A percentile compares a stretch with the other conserved stretches of the same genome.
phyloP scores from a whole-genome alignment of 2,329 filamentous ascomycete genomes.

The Calonectria crousiana region DNA sequence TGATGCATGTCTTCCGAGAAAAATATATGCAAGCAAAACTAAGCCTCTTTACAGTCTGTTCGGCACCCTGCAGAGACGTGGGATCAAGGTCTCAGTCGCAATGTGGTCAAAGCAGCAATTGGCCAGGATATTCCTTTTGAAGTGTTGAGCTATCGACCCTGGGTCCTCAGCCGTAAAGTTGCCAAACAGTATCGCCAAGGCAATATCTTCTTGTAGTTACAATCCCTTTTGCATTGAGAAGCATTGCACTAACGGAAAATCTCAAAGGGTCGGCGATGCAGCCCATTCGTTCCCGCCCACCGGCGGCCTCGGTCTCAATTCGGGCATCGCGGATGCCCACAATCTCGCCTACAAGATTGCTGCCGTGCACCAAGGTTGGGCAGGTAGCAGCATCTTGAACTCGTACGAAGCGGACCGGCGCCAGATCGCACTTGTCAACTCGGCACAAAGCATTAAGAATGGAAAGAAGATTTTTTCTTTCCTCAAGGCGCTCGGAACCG shows the following conservation, averaged over 20 bases:
- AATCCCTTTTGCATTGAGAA: background rate
- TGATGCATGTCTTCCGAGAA: conserved; percentile 36
- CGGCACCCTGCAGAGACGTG: conserved; percentile 16
- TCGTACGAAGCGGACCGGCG: conserved; percentile 53
- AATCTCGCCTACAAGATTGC: conserved; percentile 53
- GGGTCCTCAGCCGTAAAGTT: conserved; percentile 52
- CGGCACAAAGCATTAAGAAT: conserved; percentile 58
- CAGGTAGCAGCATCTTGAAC: conserved; percentile 45
- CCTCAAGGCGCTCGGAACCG: conserved; percentile 53
- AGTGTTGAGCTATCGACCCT: conserved; percentile 54
- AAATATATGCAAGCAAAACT: background rate
- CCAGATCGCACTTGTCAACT: conserved; percentile 54
- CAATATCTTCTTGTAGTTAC: conserved; percentile 19
- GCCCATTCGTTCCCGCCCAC: conserved; percentile 51
- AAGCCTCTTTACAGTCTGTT: background rate
- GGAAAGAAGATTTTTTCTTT: conserved; percentile 56
- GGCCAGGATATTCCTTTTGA: conserved; percentile 50
- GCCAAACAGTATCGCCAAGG: conserved; percentile 51
- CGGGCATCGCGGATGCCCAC: conserved; percentile 48
- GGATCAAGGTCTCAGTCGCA: conserved; percentile 11
- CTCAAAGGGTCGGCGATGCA: conserved; percentile 41
- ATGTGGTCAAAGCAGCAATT: conserved; percentile 38
- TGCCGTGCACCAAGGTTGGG: conserved; percentile 49
- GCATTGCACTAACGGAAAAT: background rate
- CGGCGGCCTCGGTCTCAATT: conserved; percentile 49